Evolutionary conservation across 2,329 filamentous ascomycete species (phyloP).

Genomic region (Penicillium polonicum): DNA sequence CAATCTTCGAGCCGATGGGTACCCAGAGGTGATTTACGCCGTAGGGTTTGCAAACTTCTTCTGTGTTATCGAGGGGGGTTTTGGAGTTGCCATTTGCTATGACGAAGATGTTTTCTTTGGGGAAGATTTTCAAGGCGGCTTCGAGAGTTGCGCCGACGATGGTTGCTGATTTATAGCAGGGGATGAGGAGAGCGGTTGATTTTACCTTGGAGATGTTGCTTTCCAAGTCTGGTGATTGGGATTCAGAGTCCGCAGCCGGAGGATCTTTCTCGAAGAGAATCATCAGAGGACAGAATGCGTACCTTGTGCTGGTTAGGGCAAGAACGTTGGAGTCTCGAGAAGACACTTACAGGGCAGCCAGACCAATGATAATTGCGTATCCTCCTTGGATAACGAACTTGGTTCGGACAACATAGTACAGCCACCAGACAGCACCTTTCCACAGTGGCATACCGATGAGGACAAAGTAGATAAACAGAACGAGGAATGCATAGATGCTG

Average conservation of each 20-base stretch:
- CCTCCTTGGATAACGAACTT: slow-evolving; percentile 29
- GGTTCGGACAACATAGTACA: slow-evolving; percentile 43
- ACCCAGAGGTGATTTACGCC: too few species aligned
- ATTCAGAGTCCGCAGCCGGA: too few species aligned
- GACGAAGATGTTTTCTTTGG: slow-evolving; percentile 27
- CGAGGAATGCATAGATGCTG: slow-evolving; percentile 37
- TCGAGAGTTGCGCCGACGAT: slow-evolving; percentile 46
- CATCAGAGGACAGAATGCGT: too few species aligned
- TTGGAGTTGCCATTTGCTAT: too few species aligned
- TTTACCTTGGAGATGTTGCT: slow-evolving; percentile 27
- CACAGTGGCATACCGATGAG: slow-evolving; percentile 48
- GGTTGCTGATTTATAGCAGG: slow-evolving; percentile 49
- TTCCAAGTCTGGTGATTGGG: slow-evolving; percentile 15
- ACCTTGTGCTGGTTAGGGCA: too few species aligned
- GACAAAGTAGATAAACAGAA: slow-evolving; percentile 48
- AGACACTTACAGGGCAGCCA: too few species aligned
- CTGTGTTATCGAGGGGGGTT: too few species aligned
- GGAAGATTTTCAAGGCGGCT: slow-evolving; percentile 50
- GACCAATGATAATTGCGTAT: too few species aligned
- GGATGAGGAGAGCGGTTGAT: slow-evolving; percentile 46
- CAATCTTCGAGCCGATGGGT: too few species aligned
- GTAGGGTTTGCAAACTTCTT: too few species aligned
- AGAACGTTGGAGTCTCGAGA: too few species aligned
- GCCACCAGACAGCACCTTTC: slow-evolving; percentile 47
- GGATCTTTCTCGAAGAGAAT: too few species aligned